Conservation (phyloP, 1,284 basidiomycete species). For the Ustilago loliicola region DNA sequence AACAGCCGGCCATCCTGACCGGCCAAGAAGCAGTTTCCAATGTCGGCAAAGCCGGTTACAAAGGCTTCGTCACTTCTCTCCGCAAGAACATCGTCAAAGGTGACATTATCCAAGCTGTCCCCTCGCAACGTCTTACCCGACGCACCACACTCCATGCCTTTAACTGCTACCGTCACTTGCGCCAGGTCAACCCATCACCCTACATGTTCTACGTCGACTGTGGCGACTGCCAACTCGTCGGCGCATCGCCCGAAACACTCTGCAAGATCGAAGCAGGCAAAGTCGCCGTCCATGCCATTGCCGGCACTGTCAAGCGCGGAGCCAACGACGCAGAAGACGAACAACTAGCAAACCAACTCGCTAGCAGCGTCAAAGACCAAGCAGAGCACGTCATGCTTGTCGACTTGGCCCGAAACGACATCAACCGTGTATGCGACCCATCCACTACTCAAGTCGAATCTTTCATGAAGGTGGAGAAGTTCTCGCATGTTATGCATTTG, state of each 20-base stretch:
- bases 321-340: conserved; percentile 80
- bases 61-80: conserved; percentile 88
- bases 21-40: conserved; percentile 78
- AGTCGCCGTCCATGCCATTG: conserved; percentile 98
- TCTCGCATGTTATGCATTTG: conserved; percentile 97
- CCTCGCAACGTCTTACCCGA: conserved; percentile 88
- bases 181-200: conserved; percentile 95
- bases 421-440: conserved; percentile 96
- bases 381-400: conserved; percentile 99
- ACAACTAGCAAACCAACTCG: conserved; percentile 79
- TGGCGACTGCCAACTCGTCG: conserved; percentile 90
- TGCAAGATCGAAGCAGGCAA: conserved; percentile 90
- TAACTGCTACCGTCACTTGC: conserved; percentile 92
- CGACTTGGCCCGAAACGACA: conserved; percentile 98
- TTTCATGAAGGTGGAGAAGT: conserved; percentile 93
- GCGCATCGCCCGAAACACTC: conserved; percentile 96
- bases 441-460: conserved; percentile 95
- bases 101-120: conserved; percentile 99
- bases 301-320: conserved; percentile 91
- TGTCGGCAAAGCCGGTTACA: conserved; percentile 93
- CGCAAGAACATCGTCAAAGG: conserved; percentile 95
- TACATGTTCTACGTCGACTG: conserved; percentile 98
- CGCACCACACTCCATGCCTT: conserved; percentile 93
- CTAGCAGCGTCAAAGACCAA: conserved; percentile 90
- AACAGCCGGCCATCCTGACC: conserved; percentile 72